Evolutionary conservation across 2,329 filamentous ascomycete genomes (phyloP), one percentile per base, ranked within the genome.

Genomic region (Metarhizium anisopliae): DNA sequence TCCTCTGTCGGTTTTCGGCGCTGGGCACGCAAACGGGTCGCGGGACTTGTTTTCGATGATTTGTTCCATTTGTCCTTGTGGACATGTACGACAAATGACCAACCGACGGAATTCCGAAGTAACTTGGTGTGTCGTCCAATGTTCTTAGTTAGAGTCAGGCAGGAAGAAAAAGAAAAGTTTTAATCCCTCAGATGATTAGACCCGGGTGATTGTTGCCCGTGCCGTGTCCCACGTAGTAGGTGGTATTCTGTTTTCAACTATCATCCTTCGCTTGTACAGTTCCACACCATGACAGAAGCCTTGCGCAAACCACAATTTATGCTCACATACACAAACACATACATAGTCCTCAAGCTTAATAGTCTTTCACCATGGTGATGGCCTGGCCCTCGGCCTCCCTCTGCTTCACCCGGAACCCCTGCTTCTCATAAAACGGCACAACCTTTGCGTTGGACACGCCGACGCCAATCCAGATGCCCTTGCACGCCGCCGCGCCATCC

Each of bases 341-440:
- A 25, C 25, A 25, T 25, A 4, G 25, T 25, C 25, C 25, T 25
- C 25, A 4, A 4, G 25, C 30, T 51, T 56, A 61, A 51, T 55
- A 56, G 55, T 75, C 73, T 60, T 63, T 69, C 55, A 74, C 71
- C 74, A 77, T 76, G 67, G 65, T 71, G 42, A 72, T 69, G 47
- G 67, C 67, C 67, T 71, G 47, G 3, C 75, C 75, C 36, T 79
- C 25, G 25, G 25, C 25, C 25, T 25, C 25, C 25, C 25, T 25
- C 25, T 25, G 25, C 25, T 25, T 25, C 25, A 25, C 25, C 25
- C 25, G 25, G 3, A 25, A 25, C 25, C 25, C 25, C 25, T 25
- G 25, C 25, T 25, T 25, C 25, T 25, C 25, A 25, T 25, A 25
- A 25, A 25, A 25, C 25, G 25, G 25, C 25, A 25, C 25, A 25